These are phyloP conservation scores for Lippia alba DNA, from an alignment of 305 asterid genomes.

Conservation along the genomic window DNA sequence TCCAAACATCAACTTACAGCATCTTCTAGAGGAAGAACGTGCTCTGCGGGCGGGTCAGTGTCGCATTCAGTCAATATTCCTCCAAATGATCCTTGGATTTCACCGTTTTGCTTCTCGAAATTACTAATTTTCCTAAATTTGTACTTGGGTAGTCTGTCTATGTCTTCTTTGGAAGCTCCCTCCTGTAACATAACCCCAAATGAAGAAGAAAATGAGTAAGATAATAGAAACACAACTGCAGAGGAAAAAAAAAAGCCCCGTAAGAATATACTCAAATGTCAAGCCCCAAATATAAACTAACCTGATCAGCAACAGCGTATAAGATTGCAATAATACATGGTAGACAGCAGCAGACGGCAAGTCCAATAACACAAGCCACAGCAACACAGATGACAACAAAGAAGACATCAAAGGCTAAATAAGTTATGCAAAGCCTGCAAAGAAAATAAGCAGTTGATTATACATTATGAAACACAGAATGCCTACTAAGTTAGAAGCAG, in stretches of 20 bases:
- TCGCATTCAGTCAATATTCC: conserved; percentile 89
- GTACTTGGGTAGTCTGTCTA: conserved; percentile 82
- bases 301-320: conserved; percentile 99
- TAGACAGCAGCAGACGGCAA: conserved; percentile 99
- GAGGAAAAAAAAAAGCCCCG: too few relatives aligned
- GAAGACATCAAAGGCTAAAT: conserved; percentile 96
- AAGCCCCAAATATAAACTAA: conserved; percentile 31
- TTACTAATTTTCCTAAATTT: conserved; percentile 76
- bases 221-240: conserved; percentile 6
- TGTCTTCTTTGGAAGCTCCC: conserved; percentile 97
- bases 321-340: conserved; percentile 96
- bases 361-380: conserved; percentile 92
- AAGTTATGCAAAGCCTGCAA: conserved; percentile 96
- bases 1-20: conserved; percentile 64
- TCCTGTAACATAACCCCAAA: conserved; percentile 55
- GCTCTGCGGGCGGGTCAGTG: conserved; percentile 77
- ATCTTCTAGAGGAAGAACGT: conserved; percentile 84
- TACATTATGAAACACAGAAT: neutral
- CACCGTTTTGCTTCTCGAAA: conserved; percentile 83
- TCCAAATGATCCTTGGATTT: conserved; percentile 86
- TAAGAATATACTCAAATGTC: neutral
- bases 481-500: conserved; percentile 22
- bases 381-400: conserved; percentile 97
- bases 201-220: conserved; percentile 14
- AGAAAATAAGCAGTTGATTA: conserved; percentile 15